Evolutionary conservation across 2,329 filamentous ascomycete species (phyloP).

Genomic region (Arthroderma sp.): DNA sequence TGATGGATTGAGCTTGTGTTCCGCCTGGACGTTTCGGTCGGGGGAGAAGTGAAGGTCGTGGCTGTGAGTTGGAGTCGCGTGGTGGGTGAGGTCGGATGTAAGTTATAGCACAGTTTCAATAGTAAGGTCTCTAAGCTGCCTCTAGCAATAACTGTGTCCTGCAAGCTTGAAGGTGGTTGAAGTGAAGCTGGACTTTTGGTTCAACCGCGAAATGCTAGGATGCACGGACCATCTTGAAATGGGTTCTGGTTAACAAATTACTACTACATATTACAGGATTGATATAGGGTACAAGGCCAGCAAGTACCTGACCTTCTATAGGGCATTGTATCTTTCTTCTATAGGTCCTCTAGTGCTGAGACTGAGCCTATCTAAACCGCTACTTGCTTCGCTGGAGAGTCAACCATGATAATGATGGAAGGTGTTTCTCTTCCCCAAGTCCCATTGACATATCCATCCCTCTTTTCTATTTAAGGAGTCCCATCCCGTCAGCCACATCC

Average conservation of each 20-base stretch:
- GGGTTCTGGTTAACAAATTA: neutral
- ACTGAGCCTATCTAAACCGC: too few relatives aligned
- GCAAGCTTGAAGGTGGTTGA: neutral
- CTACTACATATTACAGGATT: too few relatives aligned
- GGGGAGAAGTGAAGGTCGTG: neutral
- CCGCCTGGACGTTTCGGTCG: neutral
- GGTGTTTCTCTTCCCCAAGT: too few relatives aligned
- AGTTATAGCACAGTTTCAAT: neutral
- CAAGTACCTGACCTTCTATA: neutral
- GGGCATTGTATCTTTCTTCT: too few relatives aligned
- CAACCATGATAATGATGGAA: too few relatives aligned
- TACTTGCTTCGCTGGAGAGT: too few relatives aligned
- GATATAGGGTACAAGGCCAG: neutral
- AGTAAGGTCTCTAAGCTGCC: neutral
- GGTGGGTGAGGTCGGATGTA: neutral
- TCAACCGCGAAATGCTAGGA: neutral
- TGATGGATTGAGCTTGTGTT: constrained; percentile 12
- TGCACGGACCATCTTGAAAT: constrained; percentile 1
- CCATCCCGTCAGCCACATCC: too few relatives aligned
- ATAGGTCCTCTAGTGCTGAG: too few relatives aligned
- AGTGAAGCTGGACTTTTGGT: neutral
- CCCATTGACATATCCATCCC: too few relatives aligned
- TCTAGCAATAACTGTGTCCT: neutral
- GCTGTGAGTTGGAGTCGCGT: neutral
- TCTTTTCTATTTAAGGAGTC: too few relatives aligned